These are phyloP conservation scores for Yarrowia sp. DNA, from an alignment of 805 yeast species.

Conservation along the genomic window DNA sequence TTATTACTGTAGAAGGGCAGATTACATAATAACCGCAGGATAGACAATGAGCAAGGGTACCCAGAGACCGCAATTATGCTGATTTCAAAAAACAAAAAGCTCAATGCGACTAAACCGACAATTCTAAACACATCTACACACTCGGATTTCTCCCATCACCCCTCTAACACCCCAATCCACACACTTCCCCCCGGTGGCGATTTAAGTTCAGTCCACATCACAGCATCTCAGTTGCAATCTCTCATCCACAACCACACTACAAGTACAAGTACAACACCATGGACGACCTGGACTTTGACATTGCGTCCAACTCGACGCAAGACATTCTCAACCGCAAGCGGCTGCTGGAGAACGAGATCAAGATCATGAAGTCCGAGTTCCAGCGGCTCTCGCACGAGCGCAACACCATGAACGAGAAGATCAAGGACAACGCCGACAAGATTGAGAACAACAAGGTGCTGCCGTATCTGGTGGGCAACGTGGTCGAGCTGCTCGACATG, in stretches of 20 bases:
- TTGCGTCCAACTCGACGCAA: constrained; percentile 69
- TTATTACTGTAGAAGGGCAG: no score
- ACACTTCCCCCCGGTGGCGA: neutral
- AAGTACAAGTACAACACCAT: neutral
- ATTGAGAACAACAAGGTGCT: constrained; percentile 92
- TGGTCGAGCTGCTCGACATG: constrained; percentile 88
- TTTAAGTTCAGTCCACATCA: neutral
- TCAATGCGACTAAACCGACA: neutral
- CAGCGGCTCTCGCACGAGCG: constrained; percentile 90
- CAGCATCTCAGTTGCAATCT: no score
- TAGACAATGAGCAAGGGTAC: neutral
- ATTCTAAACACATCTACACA: neutral
- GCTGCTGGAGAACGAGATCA: constrained; percentile 89
- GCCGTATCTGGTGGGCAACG: constrained; percentile 95
- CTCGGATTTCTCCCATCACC: neutral
- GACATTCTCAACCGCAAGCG: constrained; percentile 85
- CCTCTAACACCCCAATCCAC: neutral
- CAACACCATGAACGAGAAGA: constrained; percentile 86
- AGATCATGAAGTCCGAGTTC: constrained; percentile 87
- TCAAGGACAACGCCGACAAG: constrained; percentile 93
- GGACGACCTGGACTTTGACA: constrained; percentile 76
- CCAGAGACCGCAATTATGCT: neutral
- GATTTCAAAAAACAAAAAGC: neutral
- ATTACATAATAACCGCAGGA: no score
- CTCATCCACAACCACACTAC: no score